A percentile compares a stretch with the other conserved stretches of the same genome.
Conservation (phyloP, 352 stramenopile species). For the Pythium aristosporum region DNA sequence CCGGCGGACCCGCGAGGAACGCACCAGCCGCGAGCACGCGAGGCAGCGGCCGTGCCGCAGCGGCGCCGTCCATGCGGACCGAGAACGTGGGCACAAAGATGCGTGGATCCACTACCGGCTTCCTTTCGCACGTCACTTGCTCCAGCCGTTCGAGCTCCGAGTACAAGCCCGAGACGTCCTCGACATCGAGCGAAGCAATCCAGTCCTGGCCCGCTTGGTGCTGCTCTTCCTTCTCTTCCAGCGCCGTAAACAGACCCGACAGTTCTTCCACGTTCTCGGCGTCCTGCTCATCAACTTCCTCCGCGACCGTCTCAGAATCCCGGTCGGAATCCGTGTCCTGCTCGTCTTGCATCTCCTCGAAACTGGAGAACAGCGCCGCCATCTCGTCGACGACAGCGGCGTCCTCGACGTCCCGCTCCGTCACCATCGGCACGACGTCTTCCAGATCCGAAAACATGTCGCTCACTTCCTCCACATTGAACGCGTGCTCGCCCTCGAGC, state of each 20-base stretch:
- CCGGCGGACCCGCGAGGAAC: conserved; percentile 37
- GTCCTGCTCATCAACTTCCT: conserved; percentile 3
- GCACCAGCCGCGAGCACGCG: conserved; percentile 7
- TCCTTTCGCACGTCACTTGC: conserved; percentile 5
- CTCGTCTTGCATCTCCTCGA: conserved; percentile 4
- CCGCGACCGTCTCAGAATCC: conserved; percentile 28
- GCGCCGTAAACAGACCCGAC: conserved; percentile 35
- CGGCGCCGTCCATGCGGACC: conserved; percentile 43
- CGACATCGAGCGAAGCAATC: conserved; percentile 55
- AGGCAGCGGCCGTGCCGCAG: conserved; percentile 1
- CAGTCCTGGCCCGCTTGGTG: conserved; percentile 28
- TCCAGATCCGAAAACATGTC: conserved; percentile 48
- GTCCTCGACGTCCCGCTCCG: conserved; percentile 1
- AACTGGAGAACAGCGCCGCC: conserved; percentile 13
- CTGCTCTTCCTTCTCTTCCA: conserved; percentile 29
- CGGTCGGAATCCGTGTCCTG: conserved; percentile 17
- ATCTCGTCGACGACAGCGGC: conserved; percentile 19
- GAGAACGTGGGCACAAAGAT: conserved; percentile 60
- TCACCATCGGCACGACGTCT: conserved; percentile 15
- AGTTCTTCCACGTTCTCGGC: conserved; percentile 48
- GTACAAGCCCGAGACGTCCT: conserved; percentile 48
- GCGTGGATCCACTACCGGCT: conserved; percentile 10
- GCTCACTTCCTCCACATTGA: conserved; percentile 60
- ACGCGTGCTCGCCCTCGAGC: conserved; percentile 47
- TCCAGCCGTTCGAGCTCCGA: conserved; percentile 37